Evolutionary conservation across 768 basidiomycete species (phyloP).

Genomic region (Naganishia randhawae): DNA sequence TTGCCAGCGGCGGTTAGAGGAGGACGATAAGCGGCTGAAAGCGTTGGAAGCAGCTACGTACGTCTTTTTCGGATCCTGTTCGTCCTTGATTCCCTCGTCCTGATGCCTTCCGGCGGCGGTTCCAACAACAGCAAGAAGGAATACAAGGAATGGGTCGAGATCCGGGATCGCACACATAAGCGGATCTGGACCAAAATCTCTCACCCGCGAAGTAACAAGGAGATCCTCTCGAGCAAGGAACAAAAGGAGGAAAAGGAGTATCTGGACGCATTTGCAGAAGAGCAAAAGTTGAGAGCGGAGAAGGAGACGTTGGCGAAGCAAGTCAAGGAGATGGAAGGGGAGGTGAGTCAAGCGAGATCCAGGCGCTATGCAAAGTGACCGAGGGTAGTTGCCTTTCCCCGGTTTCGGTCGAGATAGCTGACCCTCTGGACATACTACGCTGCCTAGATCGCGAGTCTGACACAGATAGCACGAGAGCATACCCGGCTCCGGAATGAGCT

Average conservation of each 20-base stretch:
- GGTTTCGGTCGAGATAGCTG: too few species aligned
- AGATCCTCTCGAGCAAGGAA: constrained; percentile 25
- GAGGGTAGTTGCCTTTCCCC: too few species aligned
- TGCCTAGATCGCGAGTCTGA: constrained; percentile 22
- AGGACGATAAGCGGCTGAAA: background rate
- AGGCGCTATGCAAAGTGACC: too few species aligned
- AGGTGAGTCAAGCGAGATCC: constrained; percentile 18
- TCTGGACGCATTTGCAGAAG: constrained; percentile 27
- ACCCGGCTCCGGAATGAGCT: constrained; percentile 21
- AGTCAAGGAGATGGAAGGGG: constrained; percentile 22
- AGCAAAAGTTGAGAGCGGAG: constrained; percentile 23
- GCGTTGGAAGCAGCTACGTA: constrained; percentile 25
- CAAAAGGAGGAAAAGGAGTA: constrained; percentile 30
- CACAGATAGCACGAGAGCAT: constrained; percentile 23
- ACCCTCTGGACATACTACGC: too few species aligned
- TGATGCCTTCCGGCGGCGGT: background rate
- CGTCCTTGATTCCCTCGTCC: background rate
- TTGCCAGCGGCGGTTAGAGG: constrained; percentile 14
- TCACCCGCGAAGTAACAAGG: constrained; percentile 25
- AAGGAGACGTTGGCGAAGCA: constrained; percentile 20
- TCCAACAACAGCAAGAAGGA: constrained; percentile 27
- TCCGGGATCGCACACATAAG: constrained; percentile 26
- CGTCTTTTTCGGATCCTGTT: background rate
- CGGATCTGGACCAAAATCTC: constrained; percentile 27
- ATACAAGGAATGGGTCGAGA: constrained; percentile 26